Evolutionary conservation across 345 rosid species (phyloP), one percentile per base, ranked within the genome.

Genomic region (Corymbia maculata): DNA sequence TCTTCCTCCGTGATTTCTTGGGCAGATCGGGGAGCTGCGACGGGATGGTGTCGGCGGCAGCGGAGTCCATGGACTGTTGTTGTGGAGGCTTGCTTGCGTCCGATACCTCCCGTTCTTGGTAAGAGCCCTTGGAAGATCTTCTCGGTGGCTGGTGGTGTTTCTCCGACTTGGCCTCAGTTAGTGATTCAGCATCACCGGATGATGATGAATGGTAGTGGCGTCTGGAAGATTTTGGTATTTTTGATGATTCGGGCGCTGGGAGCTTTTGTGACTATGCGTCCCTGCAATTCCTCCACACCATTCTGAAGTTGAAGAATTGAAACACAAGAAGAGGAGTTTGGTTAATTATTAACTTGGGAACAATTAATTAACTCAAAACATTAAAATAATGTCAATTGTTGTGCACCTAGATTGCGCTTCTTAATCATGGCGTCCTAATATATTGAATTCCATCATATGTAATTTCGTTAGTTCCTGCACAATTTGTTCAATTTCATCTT

Each of bases 1-100:
- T 94, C 92, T 93, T 94, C 88, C 93, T 91, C 88, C 92, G 88
- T 1, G 93, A 88, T 87, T 92, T 95, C 89, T 94, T 95, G 2
- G 94, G 93, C 28, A 87, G 44, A 55, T 88, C 95, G 1, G 86
- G 89, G 52, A 52, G 87, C n/a, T 70, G 88, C 3, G 36, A 44
- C 80, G 91, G 79, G 92, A 91, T 15, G 85, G 59, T n/a, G 47
- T 88, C 57, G 4, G 79, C 49, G 4, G 86, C 49, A 5, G 75
- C 7, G 3, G 61, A 44, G 6, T 84, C 86, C 52, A 51, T 16
- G 13, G 86, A 75, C 87, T 87, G 61, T 89, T 88, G 57, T 89
- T 61, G 88, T 1, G 49, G 16, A 66, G 91, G 57, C 86, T 86
- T 68, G 90, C 79, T 52, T 15, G 88, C 22, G 44, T 93, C 92